These are phyloP conservation scores for Ophiostoma piceae DNA, from an alignment of 2,329 filamentous ascomycete genomes.

Conservation along the genomic window DNA sequence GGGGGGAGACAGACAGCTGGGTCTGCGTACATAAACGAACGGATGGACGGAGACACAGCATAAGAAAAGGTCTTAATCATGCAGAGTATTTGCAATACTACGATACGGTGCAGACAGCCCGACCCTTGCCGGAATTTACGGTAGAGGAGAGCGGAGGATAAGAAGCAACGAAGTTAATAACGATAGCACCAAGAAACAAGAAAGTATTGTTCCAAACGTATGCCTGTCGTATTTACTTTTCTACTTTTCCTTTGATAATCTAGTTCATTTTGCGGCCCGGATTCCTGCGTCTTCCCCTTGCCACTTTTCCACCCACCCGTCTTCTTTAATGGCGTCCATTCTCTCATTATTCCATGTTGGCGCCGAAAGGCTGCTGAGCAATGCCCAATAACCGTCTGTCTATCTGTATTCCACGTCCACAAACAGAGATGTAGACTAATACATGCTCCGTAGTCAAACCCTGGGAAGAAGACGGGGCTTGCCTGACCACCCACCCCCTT, in stretches of 20 bases:
- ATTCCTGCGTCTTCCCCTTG: constrained; percentile 5
- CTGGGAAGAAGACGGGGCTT: constrained; percentile 7
- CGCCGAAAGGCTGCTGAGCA: constrained; percentile 2
- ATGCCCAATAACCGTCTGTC: neutral
- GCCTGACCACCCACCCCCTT: neutral
- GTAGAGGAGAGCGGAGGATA: neutral
- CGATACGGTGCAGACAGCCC: neutral
- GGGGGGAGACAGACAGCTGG: neutral
- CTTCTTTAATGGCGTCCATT: neutral
- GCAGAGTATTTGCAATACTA: constrained; percentile 12
- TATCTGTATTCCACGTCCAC: neutral
- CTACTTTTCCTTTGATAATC: neutral
- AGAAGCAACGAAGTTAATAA: neutral
- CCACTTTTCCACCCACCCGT: neutral
- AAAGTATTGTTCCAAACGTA: neutral
- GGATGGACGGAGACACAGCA: neutral
- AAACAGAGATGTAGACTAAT: neutral
- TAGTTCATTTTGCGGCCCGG: constrained; percentile 13
- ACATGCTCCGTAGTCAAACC: constrained; percentile 6
- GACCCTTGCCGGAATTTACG: neutral
- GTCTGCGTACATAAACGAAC: neutral
- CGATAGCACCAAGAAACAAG: no score
- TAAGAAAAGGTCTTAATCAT: neutral
- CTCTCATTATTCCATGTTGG: neutral
- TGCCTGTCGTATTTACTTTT: neutral